These are phyloP conservation scores for Cordyceps militaris DNA, from an alignment of 2,329 filamentous ascomycete species.

Conservation along the genomic window DNA sequence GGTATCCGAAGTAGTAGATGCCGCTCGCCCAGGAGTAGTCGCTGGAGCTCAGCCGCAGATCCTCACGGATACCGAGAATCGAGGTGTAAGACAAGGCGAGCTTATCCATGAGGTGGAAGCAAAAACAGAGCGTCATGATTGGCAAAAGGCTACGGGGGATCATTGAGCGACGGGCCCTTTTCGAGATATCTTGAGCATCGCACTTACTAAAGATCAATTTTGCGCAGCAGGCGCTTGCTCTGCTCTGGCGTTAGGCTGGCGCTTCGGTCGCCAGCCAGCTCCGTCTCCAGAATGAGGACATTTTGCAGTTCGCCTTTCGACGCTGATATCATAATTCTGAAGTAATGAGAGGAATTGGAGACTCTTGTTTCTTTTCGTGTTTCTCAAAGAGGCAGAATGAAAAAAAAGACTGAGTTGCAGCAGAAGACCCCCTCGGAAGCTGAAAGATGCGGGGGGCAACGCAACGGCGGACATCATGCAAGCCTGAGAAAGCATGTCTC, in stretches of 20 bases:
- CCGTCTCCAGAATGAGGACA: neutral
- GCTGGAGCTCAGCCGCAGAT: neutral
- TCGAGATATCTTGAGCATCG: too few species aligned
- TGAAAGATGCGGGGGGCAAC: neutral
- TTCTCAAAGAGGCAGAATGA: neutral
- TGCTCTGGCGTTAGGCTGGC: neutral
- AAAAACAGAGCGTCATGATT: neutral
- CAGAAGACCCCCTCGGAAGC: neutral
- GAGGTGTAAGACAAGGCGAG: neutral
- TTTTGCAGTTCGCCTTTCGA: neutral
- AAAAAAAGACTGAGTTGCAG: neutral
- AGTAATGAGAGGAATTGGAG: neutral
- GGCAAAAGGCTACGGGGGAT: neutral
- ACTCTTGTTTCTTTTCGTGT: too few species aligned
- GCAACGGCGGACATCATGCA: neutral
- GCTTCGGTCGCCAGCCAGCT: neutral
- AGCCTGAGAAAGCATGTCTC: neutral
- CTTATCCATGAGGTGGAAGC: constrained; percentile 2
- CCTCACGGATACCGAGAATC: neutral
- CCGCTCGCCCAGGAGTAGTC: neutral
- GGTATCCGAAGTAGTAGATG: neutral
- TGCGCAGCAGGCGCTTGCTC: neutral
- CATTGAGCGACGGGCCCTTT: neutral
- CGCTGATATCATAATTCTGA: neutral
- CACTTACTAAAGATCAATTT: neutral